phyloP scores from a whole-genome alignment of 495 filamentous ascomycete species.

The Podospora australis region DNA sequence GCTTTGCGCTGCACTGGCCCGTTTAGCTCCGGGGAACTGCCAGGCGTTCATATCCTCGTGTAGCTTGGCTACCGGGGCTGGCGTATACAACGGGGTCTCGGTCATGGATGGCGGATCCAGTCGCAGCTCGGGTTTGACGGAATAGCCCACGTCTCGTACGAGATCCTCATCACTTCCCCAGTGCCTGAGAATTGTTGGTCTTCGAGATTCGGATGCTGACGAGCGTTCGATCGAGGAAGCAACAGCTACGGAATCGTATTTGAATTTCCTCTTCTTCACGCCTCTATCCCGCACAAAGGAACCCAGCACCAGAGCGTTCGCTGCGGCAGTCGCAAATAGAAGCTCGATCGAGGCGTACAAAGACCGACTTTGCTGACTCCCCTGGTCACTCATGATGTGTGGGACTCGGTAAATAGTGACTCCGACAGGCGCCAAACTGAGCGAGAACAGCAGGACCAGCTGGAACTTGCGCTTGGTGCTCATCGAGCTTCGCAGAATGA shows the following conservation, averaged over 20 bases:
- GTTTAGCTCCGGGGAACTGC: constrained; percentile 30
- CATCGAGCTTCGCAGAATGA: constrained; percentile 72
- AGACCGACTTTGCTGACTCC: constrained; percentile 67
- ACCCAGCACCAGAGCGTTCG: constrained; percentile 72
- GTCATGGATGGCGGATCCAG: constrained; percentile 23
- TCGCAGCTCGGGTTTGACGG: constrained; percentile 53
- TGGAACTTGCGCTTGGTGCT: constrained; percentile 54
- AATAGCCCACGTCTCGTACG: constrained; percentile 63
- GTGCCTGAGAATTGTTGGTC: constrained; percentile 48
- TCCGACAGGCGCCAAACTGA: constrained; percentile 69
- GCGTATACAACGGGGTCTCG: constrained; percentile 15
- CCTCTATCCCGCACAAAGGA: constrained; percentile 76
- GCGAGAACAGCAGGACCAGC: constrained; percentile 68
- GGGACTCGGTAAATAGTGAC: constrained; percentile 74
- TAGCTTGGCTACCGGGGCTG: constrained; percentile 25
- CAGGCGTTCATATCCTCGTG: constrained; percentile 31
- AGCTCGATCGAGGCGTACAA: constrained; percentile 73
- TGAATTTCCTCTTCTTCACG: constrained; percentile 70
- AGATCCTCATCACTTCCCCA: constrained; percentile 85
- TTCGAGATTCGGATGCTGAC: constrained; percentile 32
- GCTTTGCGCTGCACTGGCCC: constrained; percentile 22
- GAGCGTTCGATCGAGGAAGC: constrained; percentile 40
- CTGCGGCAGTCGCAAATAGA: constrained; percentile 66
- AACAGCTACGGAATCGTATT: constrained; percentile 43
- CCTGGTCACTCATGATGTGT: constrained; percentile 54